Evolutionary conservation across 352 stramenopile genomes (phyloP), one percentile per base, ranked within the genome.

Genomic region (Pythium scleroteichum): DNA sequence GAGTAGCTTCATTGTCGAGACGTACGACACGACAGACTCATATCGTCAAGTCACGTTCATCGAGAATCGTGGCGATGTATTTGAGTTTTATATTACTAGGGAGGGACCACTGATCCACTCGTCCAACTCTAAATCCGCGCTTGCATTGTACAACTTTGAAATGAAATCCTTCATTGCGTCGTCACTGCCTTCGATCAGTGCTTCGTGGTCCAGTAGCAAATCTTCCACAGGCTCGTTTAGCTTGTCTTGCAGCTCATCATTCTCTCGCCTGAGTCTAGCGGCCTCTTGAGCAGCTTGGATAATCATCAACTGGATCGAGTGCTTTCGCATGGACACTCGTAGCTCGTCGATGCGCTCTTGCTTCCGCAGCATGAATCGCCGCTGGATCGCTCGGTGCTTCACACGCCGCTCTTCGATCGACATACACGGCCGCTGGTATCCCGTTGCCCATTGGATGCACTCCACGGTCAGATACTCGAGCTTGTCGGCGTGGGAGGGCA

Each of bases 361-460:
- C 20, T 46, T 32, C n/a, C 49, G 49, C 12, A 12, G n/a, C 32
- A 56, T 22, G 49, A 56, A 56, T 19, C 17, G 32, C 33, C n/a
- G 49, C 20, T 56, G 49, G n/a, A 35, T 14, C 16, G 29, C 4
- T 2, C 49, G 49, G 49, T 56, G 49, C 9, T 32, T 45, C 4
- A 17, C 32, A 19, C 33, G 17, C 8, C 19, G 19, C 22, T 42
- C 23, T n/a, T 19, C 9, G 32, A 13, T 8, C 17, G 26, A 16
- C 49, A 56, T 56, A 20, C 49, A 35, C n/a, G 49, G 49, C 20
- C 49, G 29, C 49, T 32, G 17, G 49, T 45, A 32, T 23, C 49
- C 49, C 10, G 27, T 56, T 14, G 49, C 14, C 49, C 49, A 56
- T 7, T 42, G 13, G 19, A 56, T 26, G 4, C 4, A 20, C 7